Percentiles rank a stretch among this genome's conserved stretches.
phyloP scores from a whole-genome alignment of 2,329 filamentous ascomycete species.

The Pseudogymnoascus sp. region DNA sequence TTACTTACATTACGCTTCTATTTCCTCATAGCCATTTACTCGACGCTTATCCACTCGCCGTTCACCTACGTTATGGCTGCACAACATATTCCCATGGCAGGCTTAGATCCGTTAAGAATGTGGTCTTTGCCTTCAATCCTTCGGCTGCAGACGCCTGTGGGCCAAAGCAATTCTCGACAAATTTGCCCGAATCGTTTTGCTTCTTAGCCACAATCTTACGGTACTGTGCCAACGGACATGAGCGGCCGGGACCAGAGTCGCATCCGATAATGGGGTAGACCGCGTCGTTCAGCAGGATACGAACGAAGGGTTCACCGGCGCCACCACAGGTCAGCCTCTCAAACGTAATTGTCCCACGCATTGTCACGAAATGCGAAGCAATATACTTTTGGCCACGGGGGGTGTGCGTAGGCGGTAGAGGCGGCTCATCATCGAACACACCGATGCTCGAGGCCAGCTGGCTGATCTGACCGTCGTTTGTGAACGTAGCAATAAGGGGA shows the following conservation, averaged over 20 bases:
- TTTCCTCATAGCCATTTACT: no score
- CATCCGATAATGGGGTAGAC: conserved; percentile 53
- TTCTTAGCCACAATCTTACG: conserved; percentile 38
- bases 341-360: conserved; percentile 59
- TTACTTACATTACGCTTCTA: no score
- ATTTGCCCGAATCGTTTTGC: conserved; percentile 42
- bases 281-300: conserved; percentile 54
- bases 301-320: conserved; percentile 39
- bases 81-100: no score
- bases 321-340: conserved; percentile 50
- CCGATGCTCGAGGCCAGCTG: conserved; percentile 53
- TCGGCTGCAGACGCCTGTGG: no score
- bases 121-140: no score
- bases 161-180: conserved; percentile 35
- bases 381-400: conserved; percentile 44
- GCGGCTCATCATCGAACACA: conserved; percentile 49
- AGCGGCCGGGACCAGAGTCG: conserved; percentile 46
- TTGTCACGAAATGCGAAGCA: conserved; percentile 49
- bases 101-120: no score
- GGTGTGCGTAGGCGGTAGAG: conserved; percentile 41
- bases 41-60: no score
- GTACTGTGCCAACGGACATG: conserved; percentile 43
- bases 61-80: no score
- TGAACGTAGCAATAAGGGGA: conserved; percentile 51
- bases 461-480: conserved; percentile 59